Evolutionary conservation across 176 grass and related monocot genomes (phyloP).

Genomic region (Oryza longistaminata): DNA sequence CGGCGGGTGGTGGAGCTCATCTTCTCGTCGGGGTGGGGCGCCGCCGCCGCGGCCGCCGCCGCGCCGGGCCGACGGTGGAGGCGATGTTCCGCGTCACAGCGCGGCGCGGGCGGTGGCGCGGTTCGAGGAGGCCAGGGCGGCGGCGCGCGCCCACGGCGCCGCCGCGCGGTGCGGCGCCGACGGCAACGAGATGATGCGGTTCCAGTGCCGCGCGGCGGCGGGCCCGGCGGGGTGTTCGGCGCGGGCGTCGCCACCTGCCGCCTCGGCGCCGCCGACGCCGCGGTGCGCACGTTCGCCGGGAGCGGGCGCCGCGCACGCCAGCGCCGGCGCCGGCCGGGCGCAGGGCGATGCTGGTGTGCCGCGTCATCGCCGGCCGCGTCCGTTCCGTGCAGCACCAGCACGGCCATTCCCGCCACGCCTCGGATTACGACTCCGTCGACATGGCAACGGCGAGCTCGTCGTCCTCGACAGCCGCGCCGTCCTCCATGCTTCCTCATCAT

Average conservation of each 20-base stretch:
- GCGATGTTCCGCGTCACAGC: conserved; percentile 68
- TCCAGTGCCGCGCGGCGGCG: conserved; percentile 39
- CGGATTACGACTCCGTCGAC: conserved; percentile 47
- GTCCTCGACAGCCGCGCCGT: conserved; percentile 63
- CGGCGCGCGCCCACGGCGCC: conserved; percentile 41
- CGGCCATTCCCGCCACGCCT: not conserved
- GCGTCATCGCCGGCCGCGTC: conserved; percentile 65
- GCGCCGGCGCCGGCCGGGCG: not conserved
- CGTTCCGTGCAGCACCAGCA: conserved; percentile 15
- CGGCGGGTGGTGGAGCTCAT: conserved; percentile 71
- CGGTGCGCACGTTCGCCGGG: conserved; percentile 57
- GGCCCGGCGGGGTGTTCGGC: conserved; percentile 44
- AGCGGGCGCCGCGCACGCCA: conserved; percentile 51
- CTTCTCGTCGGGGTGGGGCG: conserved; percentile 57
- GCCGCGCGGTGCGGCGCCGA: conserved; percentile 62
- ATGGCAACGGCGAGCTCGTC: conserved; percentile 59
- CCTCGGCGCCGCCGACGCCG: conserved; percentile 18
- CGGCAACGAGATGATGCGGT: conserved; percentile 78
- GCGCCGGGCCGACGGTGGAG: conserved; percentile 38
- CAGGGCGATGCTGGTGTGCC: conserved; percentile 68
- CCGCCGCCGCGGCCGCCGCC: too few relatives aligned
- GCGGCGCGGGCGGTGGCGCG: conserved; percentile 43
- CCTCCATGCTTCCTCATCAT: conserved; percentile 75
- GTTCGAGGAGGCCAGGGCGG: conserved; percentile 59
- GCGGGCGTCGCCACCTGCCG: conserved; percentile 48